Evolutionary conservation across 192 early-diverging fungal species (phyloP).

Genomic region (Umbelopsis vinacea): DNA sequence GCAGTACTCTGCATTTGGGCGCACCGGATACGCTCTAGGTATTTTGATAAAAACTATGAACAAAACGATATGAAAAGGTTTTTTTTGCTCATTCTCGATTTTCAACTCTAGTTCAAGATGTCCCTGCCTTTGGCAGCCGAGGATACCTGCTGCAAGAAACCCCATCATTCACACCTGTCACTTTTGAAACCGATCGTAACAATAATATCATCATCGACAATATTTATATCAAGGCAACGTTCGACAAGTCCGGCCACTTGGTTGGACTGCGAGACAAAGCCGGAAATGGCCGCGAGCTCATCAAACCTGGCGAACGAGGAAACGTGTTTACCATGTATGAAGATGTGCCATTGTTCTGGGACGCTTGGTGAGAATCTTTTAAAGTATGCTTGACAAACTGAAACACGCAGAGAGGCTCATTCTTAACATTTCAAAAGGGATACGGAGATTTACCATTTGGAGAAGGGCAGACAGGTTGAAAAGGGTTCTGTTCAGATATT

Average conservation of each 20-base stretch:
- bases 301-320: conserved; percentile 57
- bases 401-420: no score
- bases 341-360: conserved; percentile 89
- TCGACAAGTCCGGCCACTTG: conserved; percentile 78
- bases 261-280: conserved; percentile 66
- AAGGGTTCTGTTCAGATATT: conserved; percentile 60
- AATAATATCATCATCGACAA: conserved; percentile 75
- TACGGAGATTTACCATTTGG: conserved; percentile 93
- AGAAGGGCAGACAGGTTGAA: conserved; percentile 73
- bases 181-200: conserved; percentile 38
- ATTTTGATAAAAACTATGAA: background rate
- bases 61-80: background rate
- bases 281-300: conserved; percentile 52
- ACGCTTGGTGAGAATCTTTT: conserved; percentile 60
- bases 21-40: conserved; percentile 50
- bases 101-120: conserved; percentile 7
- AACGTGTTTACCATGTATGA: conserved; percentile 87
- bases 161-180: conserved; percentile 26
- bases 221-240: conserved; percentile 66
- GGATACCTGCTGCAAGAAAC: conserved; percentile 26
- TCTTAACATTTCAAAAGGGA: conserved; percentile 25
- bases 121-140: conserved; percentile 12
- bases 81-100: background rate
- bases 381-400: no score
- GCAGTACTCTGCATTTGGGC: conserved; percentile 50